Evolutionary conservation across 1,139 yeast genomes (phyloP).

Genomic region (Scheffersomyces stambukii): DNA sequence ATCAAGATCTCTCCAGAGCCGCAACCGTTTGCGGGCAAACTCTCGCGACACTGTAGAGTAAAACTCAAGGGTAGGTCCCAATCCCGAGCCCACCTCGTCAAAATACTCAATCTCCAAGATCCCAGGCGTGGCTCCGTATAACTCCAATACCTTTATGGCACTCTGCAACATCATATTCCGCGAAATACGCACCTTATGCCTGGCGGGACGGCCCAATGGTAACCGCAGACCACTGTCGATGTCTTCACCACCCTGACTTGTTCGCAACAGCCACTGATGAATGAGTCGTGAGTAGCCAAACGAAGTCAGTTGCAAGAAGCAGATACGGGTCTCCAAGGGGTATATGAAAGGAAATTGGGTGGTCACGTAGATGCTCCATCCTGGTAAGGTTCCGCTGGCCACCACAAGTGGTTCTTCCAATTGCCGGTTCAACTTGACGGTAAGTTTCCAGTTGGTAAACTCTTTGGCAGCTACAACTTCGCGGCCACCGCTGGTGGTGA

Average conservation of each 20-base stretch:
- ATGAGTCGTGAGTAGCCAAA: slow-evolving; percentile 87
- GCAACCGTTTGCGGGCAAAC: slow-evolving; percentile 50
- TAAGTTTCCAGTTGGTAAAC: slow-evolving; percentile 75
- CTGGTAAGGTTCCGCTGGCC: slow-evolving; percentile 83
- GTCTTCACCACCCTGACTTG: slow-evolving; percentile 37
- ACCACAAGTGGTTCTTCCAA: slow-evolving; percentile 86
- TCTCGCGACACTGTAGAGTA: slow-evolving; percentile 79
- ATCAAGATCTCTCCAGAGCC: slow-evolving; percentile 67
- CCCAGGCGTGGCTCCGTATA: slow-evolving; percentile 77
- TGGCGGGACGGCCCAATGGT: slow-evolving; percentile 69
- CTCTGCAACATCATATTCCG: slow-evolving; percentile 70
- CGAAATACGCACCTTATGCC: slow-evolving; percentile 79
- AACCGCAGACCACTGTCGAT: slow-evolving; percentile 17
- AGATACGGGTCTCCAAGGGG: slow-evolving; percentile 77
- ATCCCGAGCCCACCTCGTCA: slow-evolving; percentile 93
- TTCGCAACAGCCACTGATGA: slow-evolving; percentile 66
- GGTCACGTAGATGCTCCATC: slow-evolving; percentile 76
- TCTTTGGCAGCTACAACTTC: slow-evolving; percentile 32
- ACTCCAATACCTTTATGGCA: slow-evolving; percentile 72
- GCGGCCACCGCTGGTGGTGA: slow-evolving; percentile 15
- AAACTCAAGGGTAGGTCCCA: slow-evolving; percentile 94
- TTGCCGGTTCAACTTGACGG: slow-evolving; percentile 84
- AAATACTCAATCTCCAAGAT: slow-evolving; percentile 82
- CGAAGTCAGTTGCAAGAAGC: slow-evolving; percentile 81
- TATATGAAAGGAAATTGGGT: slow-evolving; percentile 75